phyloP scores from a whole-genome alignment of 2,329 filamentous ascomycete genomes.

The Cercospora zeae-maydis region DNA sequence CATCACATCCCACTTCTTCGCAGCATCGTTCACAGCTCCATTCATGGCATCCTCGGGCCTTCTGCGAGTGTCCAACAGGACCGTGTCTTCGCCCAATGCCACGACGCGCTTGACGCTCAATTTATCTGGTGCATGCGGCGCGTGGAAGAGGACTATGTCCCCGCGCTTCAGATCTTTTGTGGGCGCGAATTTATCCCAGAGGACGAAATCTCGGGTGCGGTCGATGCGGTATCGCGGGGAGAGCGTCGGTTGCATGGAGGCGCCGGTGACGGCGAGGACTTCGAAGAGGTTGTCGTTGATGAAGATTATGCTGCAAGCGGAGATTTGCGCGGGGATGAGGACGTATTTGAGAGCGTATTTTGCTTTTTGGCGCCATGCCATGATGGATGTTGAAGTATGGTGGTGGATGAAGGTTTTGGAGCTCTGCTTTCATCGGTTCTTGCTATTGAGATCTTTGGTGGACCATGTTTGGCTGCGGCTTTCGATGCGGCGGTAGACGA shows the following conservation, averaged over 20 bases:
- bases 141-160: conserved; percentile 45
- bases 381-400: not conserved
- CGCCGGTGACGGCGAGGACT: conserved; percentile 39
- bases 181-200: conserved; percentile 36
- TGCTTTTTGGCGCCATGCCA: not conserved
- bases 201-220: conserved; percentile 39
- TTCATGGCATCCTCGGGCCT: conserved; percentile 35
- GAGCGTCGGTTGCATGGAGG: conserved; percentile 47
- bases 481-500: conserved; percentile 6
- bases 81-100: conserved; percentile 72
- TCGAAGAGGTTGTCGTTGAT: conserved; percentile 44
- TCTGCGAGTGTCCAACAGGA: conserved; percentile 55
- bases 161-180: conserved; percentile 38
- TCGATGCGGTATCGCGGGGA: conserved; percentile 42
- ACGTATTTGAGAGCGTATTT: conserved; percentile 9
- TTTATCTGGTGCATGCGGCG: conserved; percentile 64
- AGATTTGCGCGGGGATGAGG: conserved; percentile 13
- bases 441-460: not conserved
- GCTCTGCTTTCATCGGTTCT: not conserved
- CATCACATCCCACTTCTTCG: conserved; percentile 30
- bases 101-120: conserved; percentile 79
- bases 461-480: conserved; percentile 6
- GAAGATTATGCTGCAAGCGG: conserved; percentile 23
- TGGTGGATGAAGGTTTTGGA: not conserved
- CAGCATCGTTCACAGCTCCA: conserved; percentile 33